Conservation (phyloP, 352 stramenopile species). For the Thalassiosira livingstoniorum region DNA sequence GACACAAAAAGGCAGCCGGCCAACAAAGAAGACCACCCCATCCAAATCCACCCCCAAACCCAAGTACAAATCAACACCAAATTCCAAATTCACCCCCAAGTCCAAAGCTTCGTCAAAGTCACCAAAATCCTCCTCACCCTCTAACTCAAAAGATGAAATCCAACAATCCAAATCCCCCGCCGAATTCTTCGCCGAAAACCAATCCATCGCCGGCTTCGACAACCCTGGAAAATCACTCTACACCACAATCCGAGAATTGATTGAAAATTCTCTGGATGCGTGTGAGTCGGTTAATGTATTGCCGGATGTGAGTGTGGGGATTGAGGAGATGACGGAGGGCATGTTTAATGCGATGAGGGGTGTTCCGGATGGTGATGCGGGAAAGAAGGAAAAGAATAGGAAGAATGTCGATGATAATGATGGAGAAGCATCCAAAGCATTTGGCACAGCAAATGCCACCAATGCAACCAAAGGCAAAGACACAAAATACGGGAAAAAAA, state of each 20-base stretch:
- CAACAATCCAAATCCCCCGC: conserved; percentile 87
- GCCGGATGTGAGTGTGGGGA: conserved; percentile 67
- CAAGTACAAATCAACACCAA: too few species aligned
- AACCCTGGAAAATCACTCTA: conserved; percentile 89
- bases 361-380: conserved; percentile 47
- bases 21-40: too few species aligned
- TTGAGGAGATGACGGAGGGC: conserved; percentile 81
- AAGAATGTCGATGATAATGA: conserved; percentile 16
- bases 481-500: conserved; percentile 40
- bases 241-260: conserved; percentile 89
- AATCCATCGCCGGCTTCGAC: conserved; percentile 91
- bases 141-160: conserved; percentile 63
- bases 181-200: conserved; percentile 91
- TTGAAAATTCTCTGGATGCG: conserved; percentile 85
- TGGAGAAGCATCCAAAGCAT: not conserved
- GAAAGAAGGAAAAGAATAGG: conserved; percentile 14
- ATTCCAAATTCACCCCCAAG: too few species aligned
- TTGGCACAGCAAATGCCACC: conserved; percentile 18
- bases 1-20: too few species aligned
- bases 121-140: conserved; percentile 9
- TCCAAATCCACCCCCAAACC: too few species aligned
- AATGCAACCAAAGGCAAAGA: conserved; percentile 44
- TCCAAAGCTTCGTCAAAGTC: too few species aligned
- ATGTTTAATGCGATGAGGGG: conserved; percentile 86
- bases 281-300: conserved; percentile 78